These are phyloP conservation scores for Podospora bellae-mahoneyi DNA, from an alignment of 495 filamentous ascomycete genomes.

Conservation along the genomic window DNA sequence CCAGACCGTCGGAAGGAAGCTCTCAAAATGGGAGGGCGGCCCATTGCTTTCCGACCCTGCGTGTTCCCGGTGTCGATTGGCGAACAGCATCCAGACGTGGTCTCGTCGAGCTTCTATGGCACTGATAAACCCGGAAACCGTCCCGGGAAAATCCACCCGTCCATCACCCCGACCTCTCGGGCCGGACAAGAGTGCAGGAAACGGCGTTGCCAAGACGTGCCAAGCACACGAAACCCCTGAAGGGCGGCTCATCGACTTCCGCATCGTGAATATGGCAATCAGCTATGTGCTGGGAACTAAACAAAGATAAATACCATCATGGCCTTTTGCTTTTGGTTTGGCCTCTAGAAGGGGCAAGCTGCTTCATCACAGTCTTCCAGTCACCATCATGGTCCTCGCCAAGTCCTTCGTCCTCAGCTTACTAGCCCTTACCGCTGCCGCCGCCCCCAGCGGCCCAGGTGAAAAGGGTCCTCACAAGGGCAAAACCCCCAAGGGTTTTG, in stretches of 20 bases:
- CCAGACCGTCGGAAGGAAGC: conserved; percentile 1
- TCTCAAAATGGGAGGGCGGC: conserved; percentile 6
- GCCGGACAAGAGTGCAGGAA: neutral
- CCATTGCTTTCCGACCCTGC: conserved; percentile 1
- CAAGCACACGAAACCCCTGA: conserved; percentile 4
- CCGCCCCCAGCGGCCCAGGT: conserved; percentile 10
- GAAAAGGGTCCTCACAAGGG: conserved; percentile 6
- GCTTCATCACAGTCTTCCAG: conserved; percentile 2
- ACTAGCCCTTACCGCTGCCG: conserved; percentile 14
- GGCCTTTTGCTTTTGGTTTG: neutral
- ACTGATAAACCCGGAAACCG: neutral
- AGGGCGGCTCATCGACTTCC: conserved; percentile 16
- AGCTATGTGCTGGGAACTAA: neutral
- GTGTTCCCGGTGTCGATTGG: neutral
- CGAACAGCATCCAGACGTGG: neutral
- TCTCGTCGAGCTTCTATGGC: neutral
- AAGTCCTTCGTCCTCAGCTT: conserved; percentile 15
- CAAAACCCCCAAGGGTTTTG: conserved; percentile 39
- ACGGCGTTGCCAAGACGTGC: conserved; percentile 16
- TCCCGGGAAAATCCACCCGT: neutral
- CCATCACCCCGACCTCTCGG: neutral
- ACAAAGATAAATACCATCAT: conserved; percentile 17
- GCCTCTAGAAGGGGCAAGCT: neutral
- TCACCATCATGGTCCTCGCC: conserved; percentile 8
- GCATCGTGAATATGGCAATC: conserved; percentile 1